A percentile compares a stretch with the other conserved stretches of the same genome.
phyloP scores from a whole-genome alignment of 257 asterid genomes.

The Nicotiana tabacum region DNA sequence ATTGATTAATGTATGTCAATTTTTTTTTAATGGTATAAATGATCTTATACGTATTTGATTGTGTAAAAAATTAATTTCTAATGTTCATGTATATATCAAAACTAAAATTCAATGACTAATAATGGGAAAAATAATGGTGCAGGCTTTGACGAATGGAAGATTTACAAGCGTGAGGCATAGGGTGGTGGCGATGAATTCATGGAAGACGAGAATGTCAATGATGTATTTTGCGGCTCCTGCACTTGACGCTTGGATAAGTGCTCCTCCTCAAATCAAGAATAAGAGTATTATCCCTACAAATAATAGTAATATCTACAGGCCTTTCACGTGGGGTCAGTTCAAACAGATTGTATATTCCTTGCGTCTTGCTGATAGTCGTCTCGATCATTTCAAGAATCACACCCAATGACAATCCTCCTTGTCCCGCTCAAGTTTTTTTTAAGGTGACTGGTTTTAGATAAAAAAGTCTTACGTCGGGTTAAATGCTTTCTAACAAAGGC shows the following conservation, averaged over 20 bases:
- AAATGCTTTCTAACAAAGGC: no score
- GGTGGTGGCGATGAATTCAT: slow-evolving; percentile 35
- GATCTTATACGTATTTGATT: no score
- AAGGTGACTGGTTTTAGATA: no score
- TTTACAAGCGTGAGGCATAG: slow-evolving; percentile 63
- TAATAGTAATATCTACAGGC: slow-evolving; percentile 28
- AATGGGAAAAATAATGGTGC: background rate
- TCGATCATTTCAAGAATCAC: slow-evolving; percentile 36
- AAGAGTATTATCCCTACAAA: slow-evolving; percentile 1
- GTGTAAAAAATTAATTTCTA: no score
- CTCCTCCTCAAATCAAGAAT: slow-evolving; percentile 27
- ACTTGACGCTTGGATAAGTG: slow-evolving; percentile 30
- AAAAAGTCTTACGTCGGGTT: no score
- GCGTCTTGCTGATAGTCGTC: slow-evolving; percentile 52
- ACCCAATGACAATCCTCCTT: background rate
- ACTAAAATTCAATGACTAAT: background rate
- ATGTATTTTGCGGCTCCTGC: slow-evolving; percentile 76
- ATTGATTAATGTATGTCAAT: no score
- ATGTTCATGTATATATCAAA: background rate
- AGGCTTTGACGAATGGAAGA: slow-evolving; percentile 68
- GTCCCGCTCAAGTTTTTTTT: no score
- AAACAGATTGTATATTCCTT: slow-evolving; percentile 43
- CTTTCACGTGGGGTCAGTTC: slow-evolving; percentile 70
- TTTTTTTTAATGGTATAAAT: no score
- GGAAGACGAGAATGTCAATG: slow-evolving; percentile 51